Conservation (phyloP, 331 rosid species). For the Dryas integrifolia region DNA sequence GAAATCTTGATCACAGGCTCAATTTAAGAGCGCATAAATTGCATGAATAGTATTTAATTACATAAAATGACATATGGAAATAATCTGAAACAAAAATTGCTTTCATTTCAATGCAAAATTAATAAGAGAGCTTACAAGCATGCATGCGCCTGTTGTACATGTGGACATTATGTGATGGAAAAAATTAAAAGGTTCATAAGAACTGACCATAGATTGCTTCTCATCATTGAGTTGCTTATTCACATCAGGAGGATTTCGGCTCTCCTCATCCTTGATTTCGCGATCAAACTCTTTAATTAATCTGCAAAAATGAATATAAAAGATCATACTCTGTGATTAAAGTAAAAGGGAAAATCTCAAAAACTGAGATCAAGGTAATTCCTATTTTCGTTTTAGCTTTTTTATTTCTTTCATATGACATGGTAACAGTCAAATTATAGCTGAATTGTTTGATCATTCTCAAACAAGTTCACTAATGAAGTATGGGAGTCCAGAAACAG, state of each 20-base stretch:
- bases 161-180: conserved; percentile 9
- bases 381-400: not conserved
- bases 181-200: conserved; percentile 16
- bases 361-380: not conserved
- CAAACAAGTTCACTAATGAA: not conserved
- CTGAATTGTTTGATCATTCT: not conserved
- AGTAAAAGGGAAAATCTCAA: not conserved
- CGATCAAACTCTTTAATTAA: conserved; percentile 92
- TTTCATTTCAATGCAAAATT: not conserved
- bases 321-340: not conserved
- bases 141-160: not conserved
- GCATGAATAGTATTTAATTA: not conserved
- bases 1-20: not conserved
- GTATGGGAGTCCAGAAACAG: not conserved
- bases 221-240: conserved; percentile 96
- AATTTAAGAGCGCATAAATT: not conserved
- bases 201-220: conserved; percentile 86
- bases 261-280: conserved; percentile 88
- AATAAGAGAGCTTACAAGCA: not conserved
- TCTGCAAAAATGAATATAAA: conserved; percentile 38
- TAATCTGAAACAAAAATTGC: not conserved
- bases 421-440: not conserved
- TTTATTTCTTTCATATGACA: not conserved
- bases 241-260: conserved; percentile 76
- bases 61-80: not conserved